Percentiles rank a stretch among this genome's conserved stretches.
phyloP scores from a whole-genome alignment of 768 basidiomycete species.

The Russula sp. region DNA sequence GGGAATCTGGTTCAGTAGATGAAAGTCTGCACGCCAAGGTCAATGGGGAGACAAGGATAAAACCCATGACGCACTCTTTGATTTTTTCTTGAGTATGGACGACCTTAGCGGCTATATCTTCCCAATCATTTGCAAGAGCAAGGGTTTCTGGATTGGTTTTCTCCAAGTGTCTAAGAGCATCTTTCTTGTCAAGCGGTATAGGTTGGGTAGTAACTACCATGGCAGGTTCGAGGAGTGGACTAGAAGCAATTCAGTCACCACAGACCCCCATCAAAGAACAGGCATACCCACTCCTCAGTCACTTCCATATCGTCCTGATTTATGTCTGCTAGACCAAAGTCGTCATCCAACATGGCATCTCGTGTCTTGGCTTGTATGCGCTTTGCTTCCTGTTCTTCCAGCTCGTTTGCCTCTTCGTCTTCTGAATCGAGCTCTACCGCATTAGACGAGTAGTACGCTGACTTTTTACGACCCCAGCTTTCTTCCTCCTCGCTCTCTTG shows the following conservation, averaged over 20 bases:
- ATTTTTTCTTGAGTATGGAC: constrained; percentile 51
- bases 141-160: constrained; percentile 74
- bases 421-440: constrained; percentile 77
- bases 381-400: constrained; percentile 85
- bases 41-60: constrained; percentile 4
- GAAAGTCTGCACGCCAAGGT: constrained; percentile 44
- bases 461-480: constrained; percentile 77
- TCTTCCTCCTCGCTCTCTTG: constrained; percentile 50
- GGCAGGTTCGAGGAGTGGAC: constrained; percentile 41
- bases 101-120: constrained; percentile 58
- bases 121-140: constrained; percentile 82
- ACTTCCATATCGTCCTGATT: constrained; percentile 40
- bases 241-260: constrained; percentile 29
- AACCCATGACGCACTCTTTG: constrained; percentile 43
- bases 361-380: constrained; percentile 73
- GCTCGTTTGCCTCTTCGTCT: constrained; percentile 83
- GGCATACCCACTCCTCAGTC: constrained; percentile 27
- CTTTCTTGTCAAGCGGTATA: constrained; percentile 55
- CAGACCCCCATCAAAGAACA: not conserved
- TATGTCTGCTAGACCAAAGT: constrained; percentile 77
- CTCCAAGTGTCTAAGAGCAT: constrained; percentile 64
- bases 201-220: constrained; percentile 38
- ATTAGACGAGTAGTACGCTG: constrained; percentile 85
- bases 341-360: constrained; percentile 68
- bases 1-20: constrained; percentile 47